Evolutionary conservation across 139 green algal genomes (phyloP).

Genomic region (Edaphochlamys debaryana): DNA sequence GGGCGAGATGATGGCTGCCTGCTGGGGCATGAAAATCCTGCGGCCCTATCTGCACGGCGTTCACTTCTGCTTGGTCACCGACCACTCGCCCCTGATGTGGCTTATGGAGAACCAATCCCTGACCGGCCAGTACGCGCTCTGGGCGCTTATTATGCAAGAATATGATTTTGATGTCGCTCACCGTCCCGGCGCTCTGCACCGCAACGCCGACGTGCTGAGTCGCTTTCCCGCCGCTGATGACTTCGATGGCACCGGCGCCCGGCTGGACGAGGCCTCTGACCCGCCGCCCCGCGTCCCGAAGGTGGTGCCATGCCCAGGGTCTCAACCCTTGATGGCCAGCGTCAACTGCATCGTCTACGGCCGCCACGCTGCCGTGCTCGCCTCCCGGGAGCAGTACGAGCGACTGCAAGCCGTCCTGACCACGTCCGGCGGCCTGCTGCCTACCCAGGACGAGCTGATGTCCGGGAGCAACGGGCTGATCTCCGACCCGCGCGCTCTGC

Average conservation of each 20-base stretch:
- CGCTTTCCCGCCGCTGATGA: background rate
- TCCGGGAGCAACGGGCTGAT: too few species aligned
- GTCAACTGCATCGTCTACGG: too few species aligned
- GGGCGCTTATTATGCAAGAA: constrained; percentile 23
- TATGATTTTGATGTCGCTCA: constrained; percentile 22
- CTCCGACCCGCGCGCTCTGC: too few species aligned
- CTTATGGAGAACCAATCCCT: constrained; percentile 12
- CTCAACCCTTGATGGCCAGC: too few species aligned
- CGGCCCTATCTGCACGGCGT: constrained; percentile 22
- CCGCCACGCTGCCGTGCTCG: too few species aligned
- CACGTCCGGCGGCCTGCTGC: background rate
- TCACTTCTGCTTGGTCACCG: constrained; percentile 29
- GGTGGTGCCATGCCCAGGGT: background rate
- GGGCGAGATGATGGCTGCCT: constrained; percentile 36
- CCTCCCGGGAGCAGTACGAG: too few species aligned
- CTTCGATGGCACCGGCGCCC: background rate
- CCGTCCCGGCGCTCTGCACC: background rate
- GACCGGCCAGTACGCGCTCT: constrained; percentile 27
- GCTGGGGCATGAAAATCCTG: constrained; percentile 20
- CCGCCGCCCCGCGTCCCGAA: background rate
- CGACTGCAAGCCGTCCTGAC: background rate
- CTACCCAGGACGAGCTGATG: background rate
- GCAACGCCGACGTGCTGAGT: background rate
- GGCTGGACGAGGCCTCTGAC: background rate
- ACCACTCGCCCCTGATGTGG: constrained; percentile 36